Evolutionary conservation across 2,329 filamentous ascomycete species (phyloP).

Genomic region (Simplicillium aogashimaense): DNA sequence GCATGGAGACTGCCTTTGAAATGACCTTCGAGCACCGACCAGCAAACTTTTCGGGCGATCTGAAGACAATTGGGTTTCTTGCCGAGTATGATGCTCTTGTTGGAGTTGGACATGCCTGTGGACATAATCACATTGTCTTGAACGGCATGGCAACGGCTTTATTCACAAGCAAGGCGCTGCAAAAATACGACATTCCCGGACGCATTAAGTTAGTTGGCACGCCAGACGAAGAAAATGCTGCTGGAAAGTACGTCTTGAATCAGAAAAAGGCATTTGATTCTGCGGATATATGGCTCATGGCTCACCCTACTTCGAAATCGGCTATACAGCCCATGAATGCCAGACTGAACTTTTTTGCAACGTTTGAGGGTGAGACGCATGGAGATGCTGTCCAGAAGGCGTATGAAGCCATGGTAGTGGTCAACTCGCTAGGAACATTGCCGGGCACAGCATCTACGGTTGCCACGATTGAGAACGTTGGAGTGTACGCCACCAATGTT

Average conservation of each 20-base stretch:
- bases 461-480: conserved; percentile 9
- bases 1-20: conserved; percentile 8
- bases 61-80: conserved; percentile 8
- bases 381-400: conserved; percentile 8
- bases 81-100: conserved; percentile 11
- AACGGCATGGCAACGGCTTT: conserved; percentile 9
- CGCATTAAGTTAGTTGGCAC: conserved; percentile 7
- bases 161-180: conserved; percentile 6
- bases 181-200: conserved; percentile 8
- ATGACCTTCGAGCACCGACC: conserved; percentile 8
- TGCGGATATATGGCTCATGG: conserved; percentile 10
- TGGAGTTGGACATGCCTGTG: conserved; percentile 9
- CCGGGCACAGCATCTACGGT: conserved; percentile 7
- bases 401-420: conserved; percentile 7
- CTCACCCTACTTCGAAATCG: conserved; percentile 8
- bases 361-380: conserved; percentile 7
- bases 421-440: conserved; percentile 3
- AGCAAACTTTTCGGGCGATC: neutral
- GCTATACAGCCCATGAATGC: conserved; percentile 11
- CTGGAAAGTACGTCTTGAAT: conserved; percentile 10
- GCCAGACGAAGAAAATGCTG: conserved; percentile 11
- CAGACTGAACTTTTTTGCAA: conserved; percentile 9
- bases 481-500: conserved; percentile 9
- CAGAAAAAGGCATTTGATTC: conserved; percentile 7
- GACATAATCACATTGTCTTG: conserved; percentile 9